Evolutionary conservation across 169 alveolate genomes (phyloP).

Genomic region (Plasmodium ovale): DNA sequence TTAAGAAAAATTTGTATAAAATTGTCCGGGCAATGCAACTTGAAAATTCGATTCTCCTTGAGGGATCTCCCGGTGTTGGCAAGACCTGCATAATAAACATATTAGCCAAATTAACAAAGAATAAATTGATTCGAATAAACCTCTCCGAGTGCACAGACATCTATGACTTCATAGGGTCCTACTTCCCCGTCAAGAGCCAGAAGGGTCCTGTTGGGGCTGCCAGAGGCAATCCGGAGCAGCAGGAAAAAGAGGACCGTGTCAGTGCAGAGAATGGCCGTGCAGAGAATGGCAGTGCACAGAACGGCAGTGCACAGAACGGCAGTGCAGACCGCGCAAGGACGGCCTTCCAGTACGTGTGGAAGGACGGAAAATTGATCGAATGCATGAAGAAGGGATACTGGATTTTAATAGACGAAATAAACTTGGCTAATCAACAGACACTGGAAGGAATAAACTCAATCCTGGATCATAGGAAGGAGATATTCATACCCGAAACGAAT

Average conservation of each 20-base stretch:
- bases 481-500: conserved; percentile 97
- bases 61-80: conserved; percentile 99
- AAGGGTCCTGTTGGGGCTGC: too few species aligned
- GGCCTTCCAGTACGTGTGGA: conserved; percentile 92
- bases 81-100: conserved; percentile 96
- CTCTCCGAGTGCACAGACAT: conserved; percentile 97
- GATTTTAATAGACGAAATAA: conserved; percentile 99
- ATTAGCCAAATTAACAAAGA: conserved; percentile 91
- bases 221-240: background rate
- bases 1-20: conserved; percentile 91
- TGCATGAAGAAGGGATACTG: conserved; percentile 98
- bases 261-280: background rate
- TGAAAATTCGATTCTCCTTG: conserved; percentile 94
- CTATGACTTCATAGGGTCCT: conserved; percentile 93
- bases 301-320: background rate
- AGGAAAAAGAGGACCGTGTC: background rate
- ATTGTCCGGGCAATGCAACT: conserved; percentile 93
- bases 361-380: conserved; percentile 97
- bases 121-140: conserved; percentile 93
- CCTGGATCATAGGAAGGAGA: conserved; percentile 97
- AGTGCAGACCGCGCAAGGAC: too few species aligned
- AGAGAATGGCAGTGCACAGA: background rate
- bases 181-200: conserved; percentile 87
- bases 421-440: conserved; percentile 98
- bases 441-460: conserved; percentile 99